Base-by-base conservation (phyloP, 2,329 filamentous ascomycete genomes). In the Fusarium sarcochroum region DNA sequence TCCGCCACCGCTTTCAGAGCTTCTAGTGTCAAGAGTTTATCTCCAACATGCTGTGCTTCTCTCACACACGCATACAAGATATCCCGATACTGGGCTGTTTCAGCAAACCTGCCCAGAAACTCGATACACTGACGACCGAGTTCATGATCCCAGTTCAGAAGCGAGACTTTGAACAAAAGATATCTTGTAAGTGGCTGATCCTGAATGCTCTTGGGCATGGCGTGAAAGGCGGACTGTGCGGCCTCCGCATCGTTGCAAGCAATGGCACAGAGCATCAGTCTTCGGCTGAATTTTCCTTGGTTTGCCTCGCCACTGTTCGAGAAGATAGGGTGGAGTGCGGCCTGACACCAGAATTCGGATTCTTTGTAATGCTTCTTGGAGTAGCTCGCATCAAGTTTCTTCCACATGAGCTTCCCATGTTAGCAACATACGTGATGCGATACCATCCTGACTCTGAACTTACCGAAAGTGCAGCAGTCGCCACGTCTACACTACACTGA, bases 1-100 rank as follows among this genome's bases (percentile, higher is more conserved):
- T 75, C 66, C 3, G 73, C 69, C 4, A 81, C 67, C 10, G 77
- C 76, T 32, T 78, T 78, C 32, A 83, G 73, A 9, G 80, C 79
- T 14, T 72, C 66, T 23, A 81, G 58, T 0, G 90, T 87, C 66
- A 90, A 88, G 0, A 81, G 66, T 50, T 86, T 89, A 63, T 93
- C 87, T 0, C 89, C 88, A 1, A 82, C 81, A 65, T 88, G 83
- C 49, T 94, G 89, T 4, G 93, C 91, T 76, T 97, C 93, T 27
- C 93, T 81, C 21, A 93, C 87, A 71, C 94, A 97, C 2, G 93
- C 92, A 68, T 94, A 93, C 1, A 98, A 82, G 42, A 93, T 87
- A 15, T 89, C 88, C 20, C 83, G 81, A 3, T 66, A 70, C 30
- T 72, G 58, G 34, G 90, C 86, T 21, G 85, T 83, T 1, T 81